phyloP scores from a whole-genome alignment of 2,329 filamentous ascomycete species.

The Paraphaeosphaeria minitans region DNA sequence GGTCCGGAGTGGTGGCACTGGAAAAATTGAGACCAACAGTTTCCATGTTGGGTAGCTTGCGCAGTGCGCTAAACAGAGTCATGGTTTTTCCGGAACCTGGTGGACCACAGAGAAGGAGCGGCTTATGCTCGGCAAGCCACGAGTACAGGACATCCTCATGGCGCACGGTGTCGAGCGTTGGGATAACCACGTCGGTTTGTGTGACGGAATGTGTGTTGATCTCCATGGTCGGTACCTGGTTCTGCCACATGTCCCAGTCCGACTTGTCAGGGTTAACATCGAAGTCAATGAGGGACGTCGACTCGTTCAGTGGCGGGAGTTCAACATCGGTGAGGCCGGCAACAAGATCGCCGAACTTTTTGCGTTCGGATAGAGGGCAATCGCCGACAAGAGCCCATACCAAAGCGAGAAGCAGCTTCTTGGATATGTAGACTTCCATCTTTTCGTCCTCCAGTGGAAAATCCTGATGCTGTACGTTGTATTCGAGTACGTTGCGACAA shows the following conservation, averaged over 20 bases:
- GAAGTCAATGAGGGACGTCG: conserved; percentile 90
- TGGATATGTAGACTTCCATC: conserved; percentile 85
- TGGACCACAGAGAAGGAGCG: conserved; percentile 91
- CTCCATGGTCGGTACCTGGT: conserved; percentile 90
- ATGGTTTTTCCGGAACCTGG: conserved; percentile 99
- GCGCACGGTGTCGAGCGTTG: conserved; percentile 93
- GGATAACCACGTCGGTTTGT: conserved; percentile 97
- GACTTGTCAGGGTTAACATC: conserved; percentile 85
- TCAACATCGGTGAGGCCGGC: conserved; percentile 84
- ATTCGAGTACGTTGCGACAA: conserved; percentile 90
- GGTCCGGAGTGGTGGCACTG: conserved; percentile 94
- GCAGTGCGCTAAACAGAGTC: conserved; percentile 96
- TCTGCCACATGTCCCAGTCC: conserved; percentile 93
- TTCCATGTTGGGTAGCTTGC: conserved; percentile 98
- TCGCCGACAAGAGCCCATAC: conserved; percentile 98
- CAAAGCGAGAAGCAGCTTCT: conserved; percentile 89
- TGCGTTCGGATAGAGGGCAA: conserved; percentile 85
- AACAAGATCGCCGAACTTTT: conserved; percentile 84
- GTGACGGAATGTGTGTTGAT: conserved; percentile 98
- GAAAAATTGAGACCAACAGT: conserved; percentile 99
- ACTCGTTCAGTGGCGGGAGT: conserved; percentile 76
- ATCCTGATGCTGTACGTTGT: conserved; percentile 91
- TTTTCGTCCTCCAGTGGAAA: conserved; percentile 92
- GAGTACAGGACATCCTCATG: conserved; percentile 99
- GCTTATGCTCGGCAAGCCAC: conserved; percentile 98